phyloP scores from a whole-genome alignment of 1,139 yeast species.

The Debaryomyces fabryi region DNA sequence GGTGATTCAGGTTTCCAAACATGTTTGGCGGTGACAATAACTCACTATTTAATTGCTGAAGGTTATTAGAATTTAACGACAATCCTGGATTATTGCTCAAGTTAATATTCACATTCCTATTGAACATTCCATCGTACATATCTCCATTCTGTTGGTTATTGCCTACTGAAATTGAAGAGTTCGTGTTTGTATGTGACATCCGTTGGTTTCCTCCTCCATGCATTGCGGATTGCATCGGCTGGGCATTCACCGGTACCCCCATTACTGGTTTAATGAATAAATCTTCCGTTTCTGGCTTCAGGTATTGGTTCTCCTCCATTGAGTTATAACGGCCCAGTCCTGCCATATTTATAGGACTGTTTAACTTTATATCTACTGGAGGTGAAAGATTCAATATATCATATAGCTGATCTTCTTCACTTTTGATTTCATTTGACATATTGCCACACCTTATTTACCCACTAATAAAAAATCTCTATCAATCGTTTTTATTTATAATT shows the following conservation, averaged over 20 bases:
- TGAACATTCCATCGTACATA: slow-evolving; percentile 6
- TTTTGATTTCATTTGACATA: slow-evolving; percentile 8
- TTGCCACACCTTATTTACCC: background rate
- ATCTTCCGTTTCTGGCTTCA: background rate
- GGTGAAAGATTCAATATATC: slow-evolving; percentile 28
- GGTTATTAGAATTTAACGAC: slow-evolving; percentile 12
- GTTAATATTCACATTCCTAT: slow-evolving; percentile 14
- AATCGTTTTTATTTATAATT: background rate
- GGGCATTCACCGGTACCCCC: slow-evolving; percentile 1
- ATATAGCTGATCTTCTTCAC: slow-evolving; percentile 31
- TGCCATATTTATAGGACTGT: slow-evolving; percentile 2
- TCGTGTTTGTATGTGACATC: background rate
- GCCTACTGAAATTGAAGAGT: background rate
- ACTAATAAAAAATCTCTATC: background rate
- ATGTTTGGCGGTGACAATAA: slow-evolving; percentile 4
- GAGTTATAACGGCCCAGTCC: background rate
- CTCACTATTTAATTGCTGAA: slow-evolving; percentile 11
- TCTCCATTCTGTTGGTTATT: background rate
- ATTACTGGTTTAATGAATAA: slow-evolving; percentile 3
- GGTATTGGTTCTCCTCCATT: background rate
- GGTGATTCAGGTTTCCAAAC: slow-evolving; percentile 9
- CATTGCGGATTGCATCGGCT: background rate
- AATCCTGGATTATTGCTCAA: slow-evolving; percentile 10
- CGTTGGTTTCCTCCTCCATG: background rate
- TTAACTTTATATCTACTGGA: slow-evolving; percentile 4